These are phyloP conservation scores for Pseudohalonectria lignicola DNA, from an alignment of 2,329 filamentous ascomycete species.

Conservation along the genomic window DNA sequence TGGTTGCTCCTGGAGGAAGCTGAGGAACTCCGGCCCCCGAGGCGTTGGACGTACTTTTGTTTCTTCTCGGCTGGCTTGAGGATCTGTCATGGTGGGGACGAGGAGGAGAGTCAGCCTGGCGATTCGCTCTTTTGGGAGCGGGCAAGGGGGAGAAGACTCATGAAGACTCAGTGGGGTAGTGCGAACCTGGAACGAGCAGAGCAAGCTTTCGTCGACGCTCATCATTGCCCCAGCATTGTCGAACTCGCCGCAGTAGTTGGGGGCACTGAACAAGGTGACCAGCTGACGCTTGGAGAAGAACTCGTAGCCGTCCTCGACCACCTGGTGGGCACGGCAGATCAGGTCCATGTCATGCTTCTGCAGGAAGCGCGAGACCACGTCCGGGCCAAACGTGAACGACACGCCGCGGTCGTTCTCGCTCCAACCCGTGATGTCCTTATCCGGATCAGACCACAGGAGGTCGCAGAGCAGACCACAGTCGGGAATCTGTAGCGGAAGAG, in stretches of 20 bases:
- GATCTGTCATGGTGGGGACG: conserved; percentile 61
- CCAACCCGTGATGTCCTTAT: conserved; percentile 99
- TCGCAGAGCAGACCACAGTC: conserved; percentile 97
- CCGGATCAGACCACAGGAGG: conserved; percentile 95
- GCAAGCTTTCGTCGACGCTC: conserved; percentile 95
- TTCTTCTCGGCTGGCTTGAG: conserved; percentile 99
- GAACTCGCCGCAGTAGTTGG: conserved; percentile 99
- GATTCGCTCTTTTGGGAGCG: no score
- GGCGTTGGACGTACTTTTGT: conserved; percentile 94
- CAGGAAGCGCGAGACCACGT: conserved; percentile 93
- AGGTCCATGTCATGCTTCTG: conserved; percentile 99
- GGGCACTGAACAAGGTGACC: conserved; percentile 93
- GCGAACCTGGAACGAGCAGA: conserved; percentile 96
- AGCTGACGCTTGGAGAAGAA: conserved; percentile 99
- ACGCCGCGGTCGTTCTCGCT: conserved; percentile 98
- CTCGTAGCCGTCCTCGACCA: conserved; percentile 98
- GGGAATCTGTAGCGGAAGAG: conserved; percentile 57
- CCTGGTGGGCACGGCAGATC: conserved; percentile 96
- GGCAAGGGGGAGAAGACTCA: no score
- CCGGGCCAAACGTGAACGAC: conserved; percentile 95
- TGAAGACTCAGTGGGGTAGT: no score
- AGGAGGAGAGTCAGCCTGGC: background rate
- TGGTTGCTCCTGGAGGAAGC: conserved; percentile 58
- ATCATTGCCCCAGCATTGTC: conserved; percentile 99
- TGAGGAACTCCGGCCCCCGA: conserved; percentile 54